Evolutionary conservation across 2,329 filamentous ascomycete species (phyloP).

Genomic region (Cytospora chrysosperma): DNA sequence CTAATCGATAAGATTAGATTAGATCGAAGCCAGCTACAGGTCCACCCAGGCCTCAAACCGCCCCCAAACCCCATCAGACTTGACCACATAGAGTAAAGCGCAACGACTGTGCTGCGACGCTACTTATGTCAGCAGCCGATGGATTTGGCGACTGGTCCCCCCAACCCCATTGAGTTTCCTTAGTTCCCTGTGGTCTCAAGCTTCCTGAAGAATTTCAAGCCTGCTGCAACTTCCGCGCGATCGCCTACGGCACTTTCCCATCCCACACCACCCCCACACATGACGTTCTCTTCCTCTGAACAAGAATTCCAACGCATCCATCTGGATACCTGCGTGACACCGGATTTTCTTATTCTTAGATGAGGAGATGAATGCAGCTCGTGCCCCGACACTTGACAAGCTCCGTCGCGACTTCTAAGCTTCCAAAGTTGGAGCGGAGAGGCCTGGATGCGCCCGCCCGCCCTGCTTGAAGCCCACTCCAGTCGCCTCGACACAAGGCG

Average conservation of each 20-base stretch:
- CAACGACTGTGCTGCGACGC: background rate
- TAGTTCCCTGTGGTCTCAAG: conserved; percentile 20
- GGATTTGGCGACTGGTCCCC: conserved; percentile 36
- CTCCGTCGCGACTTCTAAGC: conserved; percentile 28
- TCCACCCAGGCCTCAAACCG: background rate
- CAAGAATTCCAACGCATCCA: background rate
- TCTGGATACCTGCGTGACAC: background rate
- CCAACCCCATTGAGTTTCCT: conserved; percentile 29
- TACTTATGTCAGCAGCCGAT: conserved; percentile 24
- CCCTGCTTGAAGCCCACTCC: conserved; percentile 1
- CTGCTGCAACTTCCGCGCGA: conserved; percentile 14
- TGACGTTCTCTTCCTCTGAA: background rate
- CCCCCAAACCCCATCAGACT: background rate
- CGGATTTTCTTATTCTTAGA: background rate
- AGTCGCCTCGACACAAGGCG: conserved; percentile 5
- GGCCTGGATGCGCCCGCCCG: conserved; percentile 11
- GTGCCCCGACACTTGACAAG: conserved; percentile 8
- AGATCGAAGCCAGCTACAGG: background rate
- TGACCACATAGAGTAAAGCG: background rate
- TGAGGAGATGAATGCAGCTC: conserved; percentile 11
- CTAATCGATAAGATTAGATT: conserved; percentile 23
- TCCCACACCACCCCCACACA: conserved; percentile 4
- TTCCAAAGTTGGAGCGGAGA: conserved; percentile 24
- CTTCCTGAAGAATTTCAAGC: conserved; percentile 33
- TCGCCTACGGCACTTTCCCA: conserved; percentile 1